These are phyloP conservation scores for Paramecium bursaria DNA, from an alignment of 73 alveolate genomes.

Conservation along the genomic window DNA sequence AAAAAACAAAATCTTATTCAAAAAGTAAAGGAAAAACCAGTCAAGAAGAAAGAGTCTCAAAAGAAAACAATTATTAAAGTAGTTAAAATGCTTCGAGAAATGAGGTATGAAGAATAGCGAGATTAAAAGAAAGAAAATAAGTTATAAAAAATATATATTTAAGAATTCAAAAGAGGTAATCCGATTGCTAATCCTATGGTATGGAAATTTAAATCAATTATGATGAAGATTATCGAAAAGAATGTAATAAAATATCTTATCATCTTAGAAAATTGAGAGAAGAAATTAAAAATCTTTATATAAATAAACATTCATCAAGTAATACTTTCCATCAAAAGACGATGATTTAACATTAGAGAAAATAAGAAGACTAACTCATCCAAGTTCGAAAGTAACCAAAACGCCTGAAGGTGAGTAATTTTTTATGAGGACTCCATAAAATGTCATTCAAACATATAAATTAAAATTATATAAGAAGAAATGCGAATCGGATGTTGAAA, in stretches of 20 bases:
- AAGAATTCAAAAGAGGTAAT: conserved; percentile 30
- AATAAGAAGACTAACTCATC: conserved; percentile 37
- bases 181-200: conserved; percentile 42
- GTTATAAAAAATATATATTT: neutral
- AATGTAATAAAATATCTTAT: neutral
- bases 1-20: neutral
- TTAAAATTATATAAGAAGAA: conserved; percentile 1
- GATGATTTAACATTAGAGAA: conserved; percentile 8
- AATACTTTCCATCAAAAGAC: conserved; percentile 11
- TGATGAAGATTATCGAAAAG: conserved; percentile 33
- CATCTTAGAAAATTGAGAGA: conserved; percentile 13
- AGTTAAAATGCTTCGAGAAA: conserved; percentile 43
- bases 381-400: conserved; percentile 12
- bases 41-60: neutral
- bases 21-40: neutral
- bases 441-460: neutral
- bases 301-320: neutral
- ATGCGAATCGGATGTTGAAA: neutral
- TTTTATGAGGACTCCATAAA: neutral
- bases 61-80: no score
- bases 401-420: neutral
- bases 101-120: neutral
- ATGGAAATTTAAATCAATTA: conserved; percentile 45
- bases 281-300: conserved; percentile 18
- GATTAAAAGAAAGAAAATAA: neutral